phyloP scores from a whole-genome alignment of 2,329 filamentous ascomycete species.

The Coniochaeta ligniaria region DNA sequence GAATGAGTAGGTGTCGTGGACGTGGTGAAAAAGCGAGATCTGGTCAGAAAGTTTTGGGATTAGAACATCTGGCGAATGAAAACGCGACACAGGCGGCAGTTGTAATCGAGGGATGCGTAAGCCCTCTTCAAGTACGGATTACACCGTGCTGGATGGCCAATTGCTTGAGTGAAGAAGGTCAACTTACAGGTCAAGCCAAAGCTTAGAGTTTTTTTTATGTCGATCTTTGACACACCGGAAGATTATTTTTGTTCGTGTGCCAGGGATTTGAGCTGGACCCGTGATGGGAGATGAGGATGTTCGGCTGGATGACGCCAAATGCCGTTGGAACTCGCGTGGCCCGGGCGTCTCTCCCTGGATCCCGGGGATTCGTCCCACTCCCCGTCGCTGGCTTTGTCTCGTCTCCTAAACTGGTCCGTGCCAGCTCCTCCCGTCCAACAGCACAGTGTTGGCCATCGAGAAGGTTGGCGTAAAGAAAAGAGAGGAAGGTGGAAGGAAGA shows the following conservation, averaged over 20 bases:
- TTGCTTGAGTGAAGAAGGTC: neutral
- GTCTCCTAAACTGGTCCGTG: neutral
- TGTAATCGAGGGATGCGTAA: neutral
- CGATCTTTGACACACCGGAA: neutral
- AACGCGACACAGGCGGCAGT: neutral
- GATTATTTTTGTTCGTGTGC: neutral
- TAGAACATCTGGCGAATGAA: neutral
- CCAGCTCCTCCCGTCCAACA: slow-evolving; percentile 1
- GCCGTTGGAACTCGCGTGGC: neutral
- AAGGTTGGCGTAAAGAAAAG: neutral
- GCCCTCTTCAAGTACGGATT: neutral
- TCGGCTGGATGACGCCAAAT: neutral
- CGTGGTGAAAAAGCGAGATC: neutral
- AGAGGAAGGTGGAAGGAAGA: neutral
- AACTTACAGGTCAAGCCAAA: neutral
- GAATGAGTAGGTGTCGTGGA: neutral
- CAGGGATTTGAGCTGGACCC: neutral
- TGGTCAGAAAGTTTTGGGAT: neutral
- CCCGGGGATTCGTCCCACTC: neutral
- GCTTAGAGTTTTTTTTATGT: neutral
- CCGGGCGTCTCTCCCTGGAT: neutral
- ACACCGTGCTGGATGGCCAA: neutral
- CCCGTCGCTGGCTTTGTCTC: neutral
- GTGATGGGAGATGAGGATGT: neutral
- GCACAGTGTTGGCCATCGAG: neutral